Percentiles rank a stretch among this genome's conserved stretches.
These are phyloP conservation scores for Graphiopsis chlorocephala DNA, from an alignment of 2,329 filamentous ascomycete species.

Conservation along the genomic window DNA sequence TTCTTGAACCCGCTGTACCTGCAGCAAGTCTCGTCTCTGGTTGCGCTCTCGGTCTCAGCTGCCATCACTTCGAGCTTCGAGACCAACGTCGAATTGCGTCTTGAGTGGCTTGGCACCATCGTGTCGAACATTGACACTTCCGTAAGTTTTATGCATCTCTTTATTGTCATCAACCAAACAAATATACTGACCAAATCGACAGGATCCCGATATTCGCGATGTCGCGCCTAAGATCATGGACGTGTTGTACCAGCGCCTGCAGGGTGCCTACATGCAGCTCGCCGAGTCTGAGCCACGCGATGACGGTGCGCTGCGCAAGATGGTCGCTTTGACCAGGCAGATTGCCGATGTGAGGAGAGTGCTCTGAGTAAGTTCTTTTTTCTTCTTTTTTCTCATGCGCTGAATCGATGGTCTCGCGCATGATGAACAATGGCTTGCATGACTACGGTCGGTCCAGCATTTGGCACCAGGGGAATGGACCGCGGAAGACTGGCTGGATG, in stretches of 20 bases:
- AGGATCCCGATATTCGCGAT: constrained; percentile 50
- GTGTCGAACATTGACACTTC: constrained; percentile 53
- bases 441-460: not conserved
- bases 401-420: not conserved
- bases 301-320: constrained; percentile 39
- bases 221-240: constrained; percentile 60
- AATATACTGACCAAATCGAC: constrained; percentile 7
- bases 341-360: constrained; percentile 26
- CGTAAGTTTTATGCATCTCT: constrained; percentile 39
- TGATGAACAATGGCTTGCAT: not conserved
- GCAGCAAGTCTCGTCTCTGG: constrained; percentile 53
- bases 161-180: not conserved
- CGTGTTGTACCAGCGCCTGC: constrained; percentile 56
- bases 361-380: not conserved
- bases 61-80: constrained; percentile 59
- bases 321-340: constrained; percentile 30
- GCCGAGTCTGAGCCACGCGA: constrained; percentile 52
- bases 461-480: too few species aligned
- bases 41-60: constrained; percentile 60
- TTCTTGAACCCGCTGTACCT: constrained; percentile 57
- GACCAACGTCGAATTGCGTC: constrained; percentile 52
- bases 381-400: too few species aligned
- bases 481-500: not conserved
- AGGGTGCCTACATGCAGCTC: constrained; percentile 56
- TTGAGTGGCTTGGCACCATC: constrained; percentile 58